Base-by-base conservation (phyloP, 208 protist species). In the Porcisia hertigi region DNA sequence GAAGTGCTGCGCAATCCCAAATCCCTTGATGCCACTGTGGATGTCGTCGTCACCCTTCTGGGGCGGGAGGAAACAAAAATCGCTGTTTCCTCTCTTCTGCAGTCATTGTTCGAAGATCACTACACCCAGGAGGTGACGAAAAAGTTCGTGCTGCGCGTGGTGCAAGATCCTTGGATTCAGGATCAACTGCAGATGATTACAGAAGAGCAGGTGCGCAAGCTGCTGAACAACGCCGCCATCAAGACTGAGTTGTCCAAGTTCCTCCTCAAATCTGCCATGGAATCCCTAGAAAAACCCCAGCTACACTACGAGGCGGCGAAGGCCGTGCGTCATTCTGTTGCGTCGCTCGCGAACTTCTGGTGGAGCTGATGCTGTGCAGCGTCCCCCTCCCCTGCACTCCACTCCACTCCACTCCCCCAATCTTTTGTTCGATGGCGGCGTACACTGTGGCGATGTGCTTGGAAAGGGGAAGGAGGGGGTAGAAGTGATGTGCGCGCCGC, bases 111-210 rank as follows among this genome's bases (percentile, higher is more conserved):
- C 66, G 94, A 95, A 75, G 94, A 97, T 78, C 91, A 94, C 82
- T 96, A 96, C 83, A 97, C 92, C 3, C 92, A 95, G 76, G 94
- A 96, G 81, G 86, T 96, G 55, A 96, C 91, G 7, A 97, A 96
- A 74, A 96, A 96, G 81, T 97, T 97, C 77, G 91, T 97, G 9
- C 69, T 97, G 36, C 88, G 74, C 55, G 92, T 94, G 14, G 77
- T 97, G 55, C 86, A 88, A 25, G 92, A 96, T 67, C 88, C 89
- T 18, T 97, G 92, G 92, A 91, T 96, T 57, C 83, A 92, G 63
- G 94, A 96, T 43, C 90, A 97, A 69, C 66, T 97, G 39, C 89
- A 94, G 30, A 59, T 73, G 8, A 93, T 97, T 63, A 91, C 90
- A 12, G 92, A 91, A 66, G 89, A 95, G 53, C 87, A 94, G 69